These are phyloP conservation scores for Sporisorium sorghi DNA, from an alignment of 1,284 basidiomycete species.

Conservation along the genomic window DNA sequence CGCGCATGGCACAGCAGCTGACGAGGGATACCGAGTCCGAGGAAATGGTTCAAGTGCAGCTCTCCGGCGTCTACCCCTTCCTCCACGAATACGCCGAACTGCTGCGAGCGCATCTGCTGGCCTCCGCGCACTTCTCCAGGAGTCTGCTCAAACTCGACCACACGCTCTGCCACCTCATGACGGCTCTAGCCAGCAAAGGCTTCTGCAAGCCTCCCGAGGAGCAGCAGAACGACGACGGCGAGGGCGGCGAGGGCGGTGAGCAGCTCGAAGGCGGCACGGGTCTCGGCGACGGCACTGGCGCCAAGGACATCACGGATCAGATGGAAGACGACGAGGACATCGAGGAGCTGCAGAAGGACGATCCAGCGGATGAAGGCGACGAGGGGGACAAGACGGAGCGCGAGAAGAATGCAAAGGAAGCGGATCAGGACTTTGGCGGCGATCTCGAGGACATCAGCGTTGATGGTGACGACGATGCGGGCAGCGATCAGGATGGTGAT, in stretches of 20 bases:
- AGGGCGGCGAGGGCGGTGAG: constrained; percentile 55
- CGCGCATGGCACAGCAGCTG: constrained; percentile 22
- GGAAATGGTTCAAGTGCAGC: constrained; percentile 30
- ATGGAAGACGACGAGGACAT: constrained; percentile 85
- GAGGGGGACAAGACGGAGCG: constrained; percentile 70
- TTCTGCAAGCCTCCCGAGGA: constrained; percentile 75
- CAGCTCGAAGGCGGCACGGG: constrained; percentile 66
- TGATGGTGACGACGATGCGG: constrained; percentile 74
- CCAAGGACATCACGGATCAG: constrained; percentile 72
- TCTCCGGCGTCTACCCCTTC: constrained; percentile 57
- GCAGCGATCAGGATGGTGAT: constrained; percentile 71
- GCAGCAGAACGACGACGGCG: constrained; percentile 51
- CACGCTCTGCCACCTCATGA: constrained; percentile 80
- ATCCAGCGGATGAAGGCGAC: constrained; percentile 76
- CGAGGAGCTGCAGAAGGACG: constrained; percentile 81
- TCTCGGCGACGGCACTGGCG: constrained; percentile 66
- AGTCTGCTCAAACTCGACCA: constrained; percentile 86
- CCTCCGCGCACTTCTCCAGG: constrained; percentile 76
- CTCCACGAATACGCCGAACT: constrained; percentile 53
- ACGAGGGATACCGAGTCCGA: constrained; percentile 15
- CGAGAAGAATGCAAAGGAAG: constrained; percentile 74
- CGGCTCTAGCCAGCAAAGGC: constrained; percentile 82
- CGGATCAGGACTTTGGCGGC: constrained; percentile 77
- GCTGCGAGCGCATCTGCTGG: constrained; percentile 71
- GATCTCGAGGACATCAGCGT: constrained; percentile 75